These are phyloP conservation scores for Arabidopsis lyrata DNA, from an alignment of 441 rosid species.

Conservation along the genomic window DNA sequence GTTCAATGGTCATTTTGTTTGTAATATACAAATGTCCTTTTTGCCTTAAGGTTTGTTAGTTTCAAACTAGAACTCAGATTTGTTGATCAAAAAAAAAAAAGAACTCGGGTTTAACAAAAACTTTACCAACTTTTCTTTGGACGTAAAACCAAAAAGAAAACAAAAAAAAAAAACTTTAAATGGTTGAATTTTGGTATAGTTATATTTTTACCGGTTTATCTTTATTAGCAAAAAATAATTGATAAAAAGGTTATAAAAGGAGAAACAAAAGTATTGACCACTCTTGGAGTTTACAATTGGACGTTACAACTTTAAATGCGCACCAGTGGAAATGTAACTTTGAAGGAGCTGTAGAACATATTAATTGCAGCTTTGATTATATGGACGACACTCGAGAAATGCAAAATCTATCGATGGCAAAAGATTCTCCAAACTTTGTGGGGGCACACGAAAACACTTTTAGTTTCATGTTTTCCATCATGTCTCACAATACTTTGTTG, in stretches of 20 bases:
- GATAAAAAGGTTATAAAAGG: background rate
- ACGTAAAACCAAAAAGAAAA: background rate
- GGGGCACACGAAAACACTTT: conserved; percentile 25
- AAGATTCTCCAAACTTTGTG: conserved; percentile 25
- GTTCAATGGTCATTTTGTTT: background rate
- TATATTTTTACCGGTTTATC: background rate
- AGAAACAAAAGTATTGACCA: background rate
- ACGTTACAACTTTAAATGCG: conserved; percentile 1
- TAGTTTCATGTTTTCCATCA: conserved; percentile 17
- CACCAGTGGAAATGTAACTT: conserved; percentile 4
- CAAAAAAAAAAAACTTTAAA: background rate
- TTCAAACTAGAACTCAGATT: background rate
- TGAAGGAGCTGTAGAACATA: conserved; percentile 11
- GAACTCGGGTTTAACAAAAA: background rate
- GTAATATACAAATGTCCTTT: background rate
- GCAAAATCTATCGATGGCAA: conserved; percentile 7
- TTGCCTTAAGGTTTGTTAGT: background rate
- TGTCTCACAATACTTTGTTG: background rate
- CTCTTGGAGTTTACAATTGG: background rate
- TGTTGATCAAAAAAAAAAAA: too few relatives aligned
- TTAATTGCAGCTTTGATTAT: conserved; percentile 19
- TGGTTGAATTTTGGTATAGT: background rate
- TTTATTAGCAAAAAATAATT: background rate
- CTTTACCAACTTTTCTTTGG: background rate
- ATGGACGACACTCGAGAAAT: conserved; percentile 8